Evolutionary conservation across 2,329 filamentous ascomycete species (phyloP), one percentile per base, ranked within the genome.

Genomic region (Penicillium olsonii): DNA sequence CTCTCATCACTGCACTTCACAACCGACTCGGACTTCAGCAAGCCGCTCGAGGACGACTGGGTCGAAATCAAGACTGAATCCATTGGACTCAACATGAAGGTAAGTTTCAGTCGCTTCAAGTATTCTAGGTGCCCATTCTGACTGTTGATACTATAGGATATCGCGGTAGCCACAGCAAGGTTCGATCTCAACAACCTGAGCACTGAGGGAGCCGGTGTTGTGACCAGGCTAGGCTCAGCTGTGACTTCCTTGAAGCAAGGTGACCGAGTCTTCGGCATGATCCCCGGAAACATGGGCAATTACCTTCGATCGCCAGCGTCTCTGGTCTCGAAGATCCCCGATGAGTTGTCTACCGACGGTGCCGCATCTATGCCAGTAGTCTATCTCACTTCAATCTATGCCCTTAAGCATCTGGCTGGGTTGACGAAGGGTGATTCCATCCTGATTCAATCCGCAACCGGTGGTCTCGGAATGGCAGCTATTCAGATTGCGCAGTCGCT

Each of bases 91-190:
- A 31, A 42, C 27, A 37, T 53, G 10, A 43, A 45, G 38, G 37
- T 53, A n/a, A 24, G 57, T 60, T 67, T 45, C 62, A 66, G 47
- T 62, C 52, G 10, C 43, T 53, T 11, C 53, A n/a, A n/a, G n/a
- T n/a, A n/a, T n/a, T n/a, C n/a, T n/a, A n/a, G n/a, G n/a, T n/a
- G n/a, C n/a, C n/a, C n/a, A n/a, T n/a, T n/a, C n/a, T n/a, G n/a
- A n/a, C n/a, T n/a, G n/a, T n/a, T n/a, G n/a, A n/a, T n/a, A n/a
- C n/a, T 64, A 50, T 59, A 59, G 20, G 66, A 68, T 50, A 56
- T 63, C 6, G 60, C 61, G 39, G 53, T 68, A 10, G 57, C 66
- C 7, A 64, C 67, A 10, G 48, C 62, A 7, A 22, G 42, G 17
- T 42, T 48, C 20, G 40, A 48, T 11, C 12, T 43, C 38, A 34